Base-by-base conservation (phyloP, 2,329 filamentous ascomycete species). In the Alternaria solani region DNA sequence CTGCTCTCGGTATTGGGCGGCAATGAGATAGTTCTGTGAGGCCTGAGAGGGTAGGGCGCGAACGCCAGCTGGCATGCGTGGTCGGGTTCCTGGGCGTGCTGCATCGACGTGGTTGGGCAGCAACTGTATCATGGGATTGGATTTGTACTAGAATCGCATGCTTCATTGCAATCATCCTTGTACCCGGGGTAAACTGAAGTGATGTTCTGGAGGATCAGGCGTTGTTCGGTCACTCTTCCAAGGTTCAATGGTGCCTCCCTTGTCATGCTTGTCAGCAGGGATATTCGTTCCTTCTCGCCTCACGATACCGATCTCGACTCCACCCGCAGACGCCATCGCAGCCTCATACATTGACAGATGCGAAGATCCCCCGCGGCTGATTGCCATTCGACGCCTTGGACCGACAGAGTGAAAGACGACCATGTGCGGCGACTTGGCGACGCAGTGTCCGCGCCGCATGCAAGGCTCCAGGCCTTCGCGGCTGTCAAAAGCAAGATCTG, bases 41-140 rank as follows among this genome's bases (percentile, higher is more conserved):
- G 62, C 64, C 70, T 57, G 63, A 70, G 61, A 28, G 23, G 51
- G 54, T 39, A 60, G 61, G 63, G 61, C 57, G 39, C 57, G 65
- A 59, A 62, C 65, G 66, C 66, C 56, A 63, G 62, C 60, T 67
- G 63, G 63, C 66, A 66, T 61, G 56, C 64, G 66, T 61, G 54
- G 63, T 63, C 55, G 62, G 61, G 64, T 62, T 59, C 51, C 54
- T 49, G 28, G 49, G 30, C 16, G n/a, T 26, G 46, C 38, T 51
- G 54, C 44, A 42, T 28, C 42, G 49, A 63, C 54, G 53, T 54
- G 55, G 63, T 71, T 63, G 65, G 69, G 69, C 68, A 64, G 65
- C 68, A 72, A 59, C 52, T 66, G 65, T 67, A 66, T 39, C 46
- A 67, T 68, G 68, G 60, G 43, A 51, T 59, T 52, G 49, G 49